phyloP scores from a whole-genome alignment of 2,329 filamentous ascomycete genomes.

The Tolypocladium amazonense region DNA sequence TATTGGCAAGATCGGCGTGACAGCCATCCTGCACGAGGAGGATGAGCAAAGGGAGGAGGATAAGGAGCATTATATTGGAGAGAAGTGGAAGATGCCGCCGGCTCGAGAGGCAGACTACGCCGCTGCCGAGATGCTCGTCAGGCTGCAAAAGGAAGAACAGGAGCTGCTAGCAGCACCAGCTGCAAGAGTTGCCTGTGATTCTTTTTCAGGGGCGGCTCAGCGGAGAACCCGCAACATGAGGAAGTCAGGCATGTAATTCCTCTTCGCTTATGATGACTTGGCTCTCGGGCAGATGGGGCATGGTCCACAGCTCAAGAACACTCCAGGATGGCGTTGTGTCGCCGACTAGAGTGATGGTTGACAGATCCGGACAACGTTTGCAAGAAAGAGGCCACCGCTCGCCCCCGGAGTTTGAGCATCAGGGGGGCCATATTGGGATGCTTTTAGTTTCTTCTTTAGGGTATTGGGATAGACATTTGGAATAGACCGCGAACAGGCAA shows the following conservation, averaged over 20 bases:
- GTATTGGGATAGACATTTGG: neutral
- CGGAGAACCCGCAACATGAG: neutral
- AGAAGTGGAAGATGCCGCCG: neutral
- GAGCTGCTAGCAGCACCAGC: neutral
- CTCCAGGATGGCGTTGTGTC: neutral
- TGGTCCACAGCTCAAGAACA: neutral
- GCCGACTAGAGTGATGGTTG: neutral
- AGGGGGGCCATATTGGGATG: neutral
- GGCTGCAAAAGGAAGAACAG: neutral
- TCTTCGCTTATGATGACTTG: neutral
- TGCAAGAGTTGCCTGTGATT: neutral
- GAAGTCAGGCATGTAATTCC: neutral
- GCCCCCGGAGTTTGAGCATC: no score
- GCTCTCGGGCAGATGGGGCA: neutral
- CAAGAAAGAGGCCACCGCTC: neutral
- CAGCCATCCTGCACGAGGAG: neutral
- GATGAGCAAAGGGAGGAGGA: neutral
- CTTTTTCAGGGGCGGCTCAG: neutral
- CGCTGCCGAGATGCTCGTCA: slow-evolving; percentile 1
- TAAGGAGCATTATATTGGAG: neutral
- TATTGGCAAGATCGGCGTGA: neutral
- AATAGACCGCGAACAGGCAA: neutral
- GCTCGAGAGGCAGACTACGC: neutral
- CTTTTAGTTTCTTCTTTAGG: neutral
- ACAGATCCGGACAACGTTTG: neutral